A percentile compares a stretch with the other conserved stretches of the same genome.
phyloP scores from a whole-genome alignment of 768 basidiomycete species.

The Russula ochroleuca region DNA sequence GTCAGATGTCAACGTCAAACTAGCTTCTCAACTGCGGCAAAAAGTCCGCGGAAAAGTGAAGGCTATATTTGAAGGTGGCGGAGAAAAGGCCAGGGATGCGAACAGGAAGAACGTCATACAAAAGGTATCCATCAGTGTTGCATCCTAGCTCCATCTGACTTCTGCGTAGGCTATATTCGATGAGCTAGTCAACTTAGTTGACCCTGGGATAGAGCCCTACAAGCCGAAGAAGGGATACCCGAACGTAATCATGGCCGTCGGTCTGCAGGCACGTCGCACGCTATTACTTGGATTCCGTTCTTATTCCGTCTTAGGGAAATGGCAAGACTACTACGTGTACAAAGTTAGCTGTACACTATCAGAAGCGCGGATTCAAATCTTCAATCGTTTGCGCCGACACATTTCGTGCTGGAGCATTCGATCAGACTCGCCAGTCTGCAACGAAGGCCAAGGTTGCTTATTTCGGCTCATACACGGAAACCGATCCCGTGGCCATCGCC shows the following conservation, averaged over 20 bases:
- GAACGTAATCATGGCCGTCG: slow-evolving; percentile 97
- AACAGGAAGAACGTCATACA: slow-evolving; percentile 88
- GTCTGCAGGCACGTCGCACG: slow-evolving; percentile 66
- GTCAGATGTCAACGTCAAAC: slow-evolving; percentile 97
- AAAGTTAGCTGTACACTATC: slow-evolving; percentile 96
- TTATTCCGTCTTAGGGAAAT: slow-evolving; percentile 61
- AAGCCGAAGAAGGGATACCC: slow-evolving; percentile 93
- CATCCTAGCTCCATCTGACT: slow-evolving; percentile 5
- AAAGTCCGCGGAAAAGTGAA: slow-evolving; percentile 92
- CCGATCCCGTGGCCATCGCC: slow-evolving; percentile 93
- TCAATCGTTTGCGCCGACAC: slow-evolving; percentile 99
- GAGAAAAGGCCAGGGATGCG: slow-evolving; percentile 71
- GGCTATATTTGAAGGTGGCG: slow-evolving; percentile 61
- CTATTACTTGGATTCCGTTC: slow-evolving; percentile 1
- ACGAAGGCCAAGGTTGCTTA: slow-evolving; percentile 99
- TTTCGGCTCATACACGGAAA: slow-evolving; percentile 98
- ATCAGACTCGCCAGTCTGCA: slow-evolving; percentile 97
- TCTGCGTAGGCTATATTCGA: slow-evolving; percentile 81
- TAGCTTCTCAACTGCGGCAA: slow-evolving; percentile 79
- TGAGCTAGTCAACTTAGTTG: slow-evolving; percentile 91
- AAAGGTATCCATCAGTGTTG: slow-evolving; percentile 51
- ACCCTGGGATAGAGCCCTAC: slow-evolving; percentile 92
- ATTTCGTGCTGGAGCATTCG: slow-evolving; percentile 98
- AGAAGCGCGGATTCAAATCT: slow-evolving; percentile 93
- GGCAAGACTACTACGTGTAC: slow-evolving; percentile 99